A percentile compares a stretch with the other conserved stretches of the same genome.
Conservation (phyloP, 148 eudicot species). For the Rhododendron henanense region DNA sequence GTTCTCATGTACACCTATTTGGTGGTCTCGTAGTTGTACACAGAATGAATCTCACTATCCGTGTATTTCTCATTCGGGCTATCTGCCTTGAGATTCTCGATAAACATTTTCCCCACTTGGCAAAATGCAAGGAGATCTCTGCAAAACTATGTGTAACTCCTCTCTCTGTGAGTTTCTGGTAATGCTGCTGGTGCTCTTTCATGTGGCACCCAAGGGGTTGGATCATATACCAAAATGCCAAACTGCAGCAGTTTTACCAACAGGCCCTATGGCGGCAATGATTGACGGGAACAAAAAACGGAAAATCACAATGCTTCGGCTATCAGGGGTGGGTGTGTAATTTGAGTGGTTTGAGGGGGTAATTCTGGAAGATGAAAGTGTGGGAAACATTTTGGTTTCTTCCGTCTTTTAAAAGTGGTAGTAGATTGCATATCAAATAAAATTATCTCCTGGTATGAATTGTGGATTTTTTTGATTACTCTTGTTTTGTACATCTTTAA, state of each 20-base stretch:
- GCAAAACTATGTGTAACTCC: not conserved
- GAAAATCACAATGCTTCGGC: not conserved
- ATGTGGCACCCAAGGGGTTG: not conserved
- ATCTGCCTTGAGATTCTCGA: conserved; percentile 78
- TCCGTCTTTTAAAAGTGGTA: not conserved
- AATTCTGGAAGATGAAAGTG: not conserved
- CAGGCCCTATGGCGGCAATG: not conserved
- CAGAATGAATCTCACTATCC: conserved; percentile 73
- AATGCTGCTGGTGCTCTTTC: not conserved
- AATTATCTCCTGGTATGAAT: not conserved
- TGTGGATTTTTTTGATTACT: conserved; percentile 10
- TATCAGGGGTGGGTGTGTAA: not conserved
- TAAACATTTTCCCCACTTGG: conserved; percentile 50
- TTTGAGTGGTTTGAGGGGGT: not conserved
- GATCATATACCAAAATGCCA: not conserved
- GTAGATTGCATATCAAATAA: not conserved
- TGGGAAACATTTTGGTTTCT: not conserved
- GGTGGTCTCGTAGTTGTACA: conserved; percentile 70
- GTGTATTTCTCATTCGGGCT: conserved; percentile 80
- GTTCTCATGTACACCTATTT: conserved; percentile 77
- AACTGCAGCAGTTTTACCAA: not conserved
- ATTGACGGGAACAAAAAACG: not conserved
- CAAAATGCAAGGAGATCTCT: not conserved
- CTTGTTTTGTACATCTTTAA: conserved; percentile 18
- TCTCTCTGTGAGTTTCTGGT: not conserved